These are phyloP conservation scores for Calonectria pteridis DNA, from an alignment of 2,329 filamentous ascomycete genomes.

Conservation along the genomic window DNA sequence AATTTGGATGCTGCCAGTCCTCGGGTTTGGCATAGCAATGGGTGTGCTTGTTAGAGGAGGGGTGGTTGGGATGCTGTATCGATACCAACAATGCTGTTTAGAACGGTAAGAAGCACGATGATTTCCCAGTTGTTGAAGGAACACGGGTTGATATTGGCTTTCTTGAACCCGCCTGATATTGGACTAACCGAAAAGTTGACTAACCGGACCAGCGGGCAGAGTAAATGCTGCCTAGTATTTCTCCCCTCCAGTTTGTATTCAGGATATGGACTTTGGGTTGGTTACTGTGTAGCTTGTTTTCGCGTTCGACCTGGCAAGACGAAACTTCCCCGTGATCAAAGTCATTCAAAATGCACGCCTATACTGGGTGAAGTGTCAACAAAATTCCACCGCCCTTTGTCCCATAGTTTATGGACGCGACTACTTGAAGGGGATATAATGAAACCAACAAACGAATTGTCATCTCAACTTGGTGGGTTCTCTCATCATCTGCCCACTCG, in stretches of 20 bases:
- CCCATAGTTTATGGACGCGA: not conserved
- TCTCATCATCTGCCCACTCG: too few species aligned
- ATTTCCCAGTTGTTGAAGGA: too few species aligned
- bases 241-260: too few species aligned
- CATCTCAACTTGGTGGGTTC: too few species aligned
- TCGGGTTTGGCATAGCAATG: not conserved
- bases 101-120: too few species aligned
- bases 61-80: too few species aligned
- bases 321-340: not conserved
- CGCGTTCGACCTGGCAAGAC: not conserved
- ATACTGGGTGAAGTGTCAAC: not conserved
- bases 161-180: too few species aligned
- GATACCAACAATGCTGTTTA: too few species aligned
- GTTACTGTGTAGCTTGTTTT: not conserved
- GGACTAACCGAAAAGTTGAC: too few species aligned
- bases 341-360: not conserved
- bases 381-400: not conserved
- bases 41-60: not conserved
- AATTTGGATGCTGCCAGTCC: not conserved
- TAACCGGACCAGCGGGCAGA: not conserved
- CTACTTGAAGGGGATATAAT: not conserved
- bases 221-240: not conserved
- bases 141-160: too few species aligned
- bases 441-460: not conserved
- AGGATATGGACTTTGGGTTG: not conserved